Evolutionary conservation across 1,139 yeast species (phyloP).

Genomic region (Suhomyces coccinellae): DNA sequence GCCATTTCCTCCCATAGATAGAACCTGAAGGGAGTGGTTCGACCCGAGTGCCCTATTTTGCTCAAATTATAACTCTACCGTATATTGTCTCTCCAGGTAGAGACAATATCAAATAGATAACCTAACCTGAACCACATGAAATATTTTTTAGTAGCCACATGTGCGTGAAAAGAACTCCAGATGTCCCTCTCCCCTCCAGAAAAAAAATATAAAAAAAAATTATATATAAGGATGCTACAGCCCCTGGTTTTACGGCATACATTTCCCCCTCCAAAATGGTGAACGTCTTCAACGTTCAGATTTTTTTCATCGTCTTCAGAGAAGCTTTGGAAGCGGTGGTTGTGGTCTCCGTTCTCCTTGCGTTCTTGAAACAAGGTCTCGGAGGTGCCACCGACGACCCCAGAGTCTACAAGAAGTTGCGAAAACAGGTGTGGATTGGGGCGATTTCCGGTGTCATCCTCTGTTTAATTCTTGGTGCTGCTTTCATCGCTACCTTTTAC

Average conservation of each 20-base stretch:
- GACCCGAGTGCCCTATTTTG: not conserved
- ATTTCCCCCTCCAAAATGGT: slow-evolving; percentile 25
- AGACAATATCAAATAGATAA: not conserved
- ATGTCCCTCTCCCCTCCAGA: too few species aligned
- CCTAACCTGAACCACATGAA: not conserved
- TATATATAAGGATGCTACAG: not conserved
- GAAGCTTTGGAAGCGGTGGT: slow-evolving; percentile 89
- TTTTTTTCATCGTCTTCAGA: slow-evolving; percentile 84
- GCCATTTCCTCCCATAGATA: too few species aligned
- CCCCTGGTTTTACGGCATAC: not conserved
- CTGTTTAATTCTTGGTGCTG: slow-evolving; percentile 27
- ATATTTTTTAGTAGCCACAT: not conserved
- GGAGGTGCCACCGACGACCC: slow-evolving; percentile 54
- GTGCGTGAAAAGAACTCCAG: not conserved
- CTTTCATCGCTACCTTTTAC: slow-evolving; percentile 27
- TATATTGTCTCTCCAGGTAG: not conserved
- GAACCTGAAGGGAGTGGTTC: not conserved
- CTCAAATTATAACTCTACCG: not conserved
- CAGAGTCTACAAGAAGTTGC: slow-evolving; percentile 56
- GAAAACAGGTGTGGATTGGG: slow-evolving; percentile 31
- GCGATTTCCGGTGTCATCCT: slow-evolving; percentile 23
- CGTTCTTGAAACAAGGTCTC: slow-evolving; percentile 85
- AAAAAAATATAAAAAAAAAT: too few species aligned
- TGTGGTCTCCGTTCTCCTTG: slow-evolving; percentile 83
- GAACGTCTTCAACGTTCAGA: slow-evolving; percentile 52